phyloP scores from a whole-genome alignment of 106 monocot species.

The Hemerocallis citrina region DNA sequence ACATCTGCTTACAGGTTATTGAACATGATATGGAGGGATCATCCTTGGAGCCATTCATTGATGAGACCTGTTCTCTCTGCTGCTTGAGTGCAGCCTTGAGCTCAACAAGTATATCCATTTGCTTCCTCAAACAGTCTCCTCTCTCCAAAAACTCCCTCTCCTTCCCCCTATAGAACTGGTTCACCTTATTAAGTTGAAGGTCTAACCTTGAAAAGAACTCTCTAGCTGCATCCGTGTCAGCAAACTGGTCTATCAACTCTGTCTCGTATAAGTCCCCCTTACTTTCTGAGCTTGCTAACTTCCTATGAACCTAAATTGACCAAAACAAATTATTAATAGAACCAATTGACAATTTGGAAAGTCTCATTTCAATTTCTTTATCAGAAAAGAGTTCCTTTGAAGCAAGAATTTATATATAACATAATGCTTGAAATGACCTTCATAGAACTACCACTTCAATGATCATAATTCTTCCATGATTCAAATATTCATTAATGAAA shows the following conservation, averaged over 20 bases:
- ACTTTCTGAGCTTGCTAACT: background rate
- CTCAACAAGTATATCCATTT: conserved; percentile 14
- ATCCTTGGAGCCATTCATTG: background rate
- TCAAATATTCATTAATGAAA: too few relatives aligned
- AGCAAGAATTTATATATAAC: too few relatives aligned
- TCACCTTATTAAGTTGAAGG: conserved; percentile 17
- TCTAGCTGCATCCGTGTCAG: conserved; percentile 4
- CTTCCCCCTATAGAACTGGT: conserved; percentile 14
- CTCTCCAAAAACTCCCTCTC: conserved; percentile 14
- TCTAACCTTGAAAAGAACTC: conserved; percentile 14
- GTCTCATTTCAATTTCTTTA: too few relatives aligned
- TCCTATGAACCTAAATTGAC: background rate
- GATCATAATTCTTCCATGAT: too few relatives aligned
- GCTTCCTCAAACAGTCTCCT: background rate
- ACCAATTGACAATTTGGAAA: too few relatives aligned
- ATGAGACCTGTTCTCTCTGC: background rate
- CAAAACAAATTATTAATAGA: too few relatives aligned
- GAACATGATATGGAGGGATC: too few relatives aligned
- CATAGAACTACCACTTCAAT: too few relatives aligned
- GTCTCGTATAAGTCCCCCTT: conserved; percentile 12
- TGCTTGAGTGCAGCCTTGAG: conserved; percentile 6
- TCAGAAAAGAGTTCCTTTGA: too few relatives aligned
- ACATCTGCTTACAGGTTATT: too few relatives aligned
- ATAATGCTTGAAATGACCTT: too few relatives aligned
- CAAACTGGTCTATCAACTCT: background rate